Conservation (phyloP, 805 yeast genomes). For the Lipomyces oligophaga region DNA sequence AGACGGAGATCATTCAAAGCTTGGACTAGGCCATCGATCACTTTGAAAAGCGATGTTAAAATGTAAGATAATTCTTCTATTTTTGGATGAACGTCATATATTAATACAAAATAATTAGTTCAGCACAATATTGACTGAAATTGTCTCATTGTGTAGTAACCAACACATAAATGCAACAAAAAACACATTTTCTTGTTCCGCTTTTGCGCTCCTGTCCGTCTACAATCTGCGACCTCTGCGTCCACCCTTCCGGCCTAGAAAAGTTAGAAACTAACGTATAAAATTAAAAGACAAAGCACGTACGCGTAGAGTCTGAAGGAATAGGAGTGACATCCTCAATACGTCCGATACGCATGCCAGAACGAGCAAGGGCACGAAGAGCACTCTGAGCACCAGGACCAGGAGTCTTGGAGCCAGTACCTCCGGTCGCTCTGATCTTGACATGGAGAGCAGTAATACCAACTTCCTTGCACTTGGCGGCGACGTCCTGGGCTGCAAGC, state of each 20-base stretch:
- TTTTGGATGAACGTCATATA: not conserved
- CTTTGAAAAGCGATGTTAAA: too few species aligned
- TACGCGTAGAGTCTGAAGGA: constrained; percentile 99
- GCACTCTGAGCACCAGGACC: constrained; percentile 94
- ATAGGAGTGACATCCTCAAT: constrained; percentile 99
- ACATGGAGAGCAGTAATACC: constrained; percentile 99
- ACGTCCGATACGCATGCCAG: constrained; percentile 99
- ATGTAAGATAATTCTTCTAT: too few species aligned
- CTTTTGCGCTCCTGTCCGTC: constrained; percentile 24
- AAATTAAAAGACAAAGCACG: too few species aligned
- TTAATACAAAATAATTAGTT: not conserved
- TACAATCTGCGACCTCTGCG: constrained; percentile 99
- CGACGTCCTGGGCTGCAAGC: constrained; percentile 99
- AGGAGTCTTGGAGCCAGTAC: constrained; percentile 99
- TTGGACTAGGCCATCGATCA: too few species aligned
- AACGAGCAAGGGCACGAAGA: constrained; percentile 96
- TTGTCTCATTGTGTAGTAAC: not conserved
- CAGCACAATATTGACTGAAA: not conserved
- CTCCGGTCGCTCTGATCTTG: constrained; percentile 99
- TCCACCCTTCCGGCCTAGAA: constrained; percentile 83
- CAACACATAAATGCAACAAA: not conserved
- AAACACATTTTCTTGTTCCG: too few species aligned
- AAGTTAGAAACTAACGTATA: constrained; percentile 1
- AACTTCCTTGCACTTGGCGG: constrained; percentile 97
- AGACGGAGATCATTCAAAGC: too few species aligned